Percentiles rank a stretch among this genome's conserved stretches.
Conservation (phyloP, 805 yeast species). For the Lachancea nothofagi region DNA sequence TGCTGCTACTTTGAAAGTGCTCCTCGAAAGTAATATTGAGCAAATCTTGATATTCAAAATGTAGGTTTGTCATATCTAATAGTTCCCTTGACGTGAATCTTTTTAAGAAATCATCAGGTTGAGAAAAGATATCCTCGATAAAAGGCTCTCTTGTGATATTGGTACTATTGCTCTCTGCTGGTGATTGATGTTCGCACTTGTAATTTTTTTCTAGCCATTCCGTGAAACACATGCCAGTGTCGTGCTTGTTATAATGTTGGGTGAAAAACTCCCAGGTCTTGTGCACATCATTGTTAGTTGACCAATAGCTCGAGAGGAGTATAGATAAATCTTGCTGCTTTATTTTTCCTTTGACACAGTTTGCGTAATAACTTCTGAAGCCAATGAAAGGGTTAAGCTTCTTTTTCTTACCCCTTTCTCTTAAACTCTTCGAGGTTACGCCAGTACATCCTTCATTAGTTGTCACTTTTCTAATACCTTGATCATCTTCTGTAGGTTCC, state of each 20-base stretch:
- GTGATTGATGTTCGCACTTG: background rate
- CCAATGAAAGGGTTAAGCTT: slow-evolving; percentile 25
- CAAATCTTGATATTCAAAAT: background rate
- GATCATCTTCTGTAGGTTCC: background rate
- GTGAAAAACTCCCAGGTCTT: slow-evolving; percentile 19
- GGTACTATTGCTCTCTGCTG: background rate
- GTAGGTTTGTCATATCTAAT: background rate
- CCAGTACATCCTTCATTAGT: no score
- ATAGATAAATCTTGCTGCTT: slow-evolving; percentile 21
- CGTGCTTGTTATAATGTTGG: slow-evolving; percentile 21
- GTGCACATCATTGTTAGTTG: slow-evolving; percentile 14
- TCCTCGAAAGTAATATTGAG: slow-evolving; percentile 1
- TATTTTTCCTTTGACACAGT: slow-evolving; percentile 18
- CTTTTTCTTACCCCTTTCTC: slow-evolving; percentile 2
- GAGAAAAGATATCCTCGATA: slow-evolving; percentile 5
- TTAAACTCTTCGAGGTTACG: background rate
- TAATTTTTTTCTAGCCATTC: slow-evolving; percentile 8
- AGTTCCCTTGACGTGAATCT: slow-evolving; percentile 1
- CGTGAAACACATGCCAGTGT: slow-evolving; percentile 1
- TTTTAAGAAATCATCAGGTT: slow-evolving; percentile 1
- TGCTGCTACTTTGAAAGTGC: background rate
- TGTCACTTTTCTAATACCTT: background rate
- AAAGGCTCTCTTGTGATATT: background rate
- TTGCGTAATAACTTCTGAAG: slow-evolving; percentile 25
- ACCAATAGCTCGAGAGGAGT: slow-evolving; percentile 21